A percentile compares a stretch with the other conserved stretches of the same genome.
phyloP scores from a whole-genome alignment of 2,329 filamentous ascomycete species.

The Diplodia sapinea region DNA sequence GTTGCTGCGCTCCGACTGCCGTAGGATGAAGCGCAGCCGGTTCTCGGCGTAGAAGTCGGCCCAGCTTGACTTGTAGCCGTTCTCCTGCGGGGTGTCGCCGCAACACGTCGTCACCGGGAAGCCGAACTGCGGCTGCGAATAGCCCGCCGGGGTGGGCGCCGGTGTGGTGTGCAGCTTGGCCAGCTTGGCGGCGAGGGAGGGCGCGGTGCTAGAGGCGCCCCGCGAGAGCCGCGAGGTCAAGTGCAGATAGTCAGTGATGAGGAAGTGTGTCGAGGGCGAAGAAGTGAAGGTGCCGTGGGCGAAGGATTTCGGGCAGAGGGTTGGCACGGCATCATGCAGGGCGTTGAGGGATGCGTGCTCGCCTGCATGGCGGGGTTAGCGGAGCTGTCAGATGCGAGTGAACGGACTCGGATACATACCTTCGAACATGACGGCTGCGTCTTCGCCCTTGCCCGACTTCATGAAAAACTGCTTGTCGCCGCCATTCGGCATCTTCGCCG shows the following conservation, averaged over 20 bases:
- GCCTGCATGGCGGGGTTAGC: conserved; percentile 54
- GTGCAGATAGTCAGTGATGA: conserved; percentile 81
- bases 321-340: conserved; percentile 73
- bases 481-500: conserved; percentile 54
- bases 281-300: conserved; percentile 68
- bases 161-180: conserved; percentile 78
- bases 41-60: conserved; percentile 83
- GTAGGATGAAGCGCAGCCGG: conserved; percentile 70
- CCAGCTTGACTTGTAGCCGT: conserved; percentile 75
- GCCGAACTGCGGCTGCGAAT: conserved; percentile 71
- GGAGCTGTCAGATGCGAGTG: not conserved
- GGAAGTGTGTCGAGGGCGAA: conserved; percentile 56
- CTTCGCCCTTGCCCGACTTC: conserved; percentile 68
- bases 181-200: conserved; percentile 74
- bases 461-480: conserved; percentile 68
- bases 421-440: conserved; percentile 71
- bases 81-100: conserved; percentile 82
- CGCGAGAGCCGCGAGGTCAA: conserved; percentile 45
- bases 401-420: conserved; percentile 52
- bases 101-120: conserved; percentile 88
- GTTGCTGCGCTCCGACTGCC: conserved; percentile 62
- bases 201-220: conserved; percentile 52
- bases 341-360: conserved; percentile 86
- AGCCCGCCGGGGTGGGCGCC: conserved; percentile 67
- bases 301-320: conserved; percentile 76